Conservation (phyloP, 306 rosid genomes). For the Erythrophleum fordii region DNA sequence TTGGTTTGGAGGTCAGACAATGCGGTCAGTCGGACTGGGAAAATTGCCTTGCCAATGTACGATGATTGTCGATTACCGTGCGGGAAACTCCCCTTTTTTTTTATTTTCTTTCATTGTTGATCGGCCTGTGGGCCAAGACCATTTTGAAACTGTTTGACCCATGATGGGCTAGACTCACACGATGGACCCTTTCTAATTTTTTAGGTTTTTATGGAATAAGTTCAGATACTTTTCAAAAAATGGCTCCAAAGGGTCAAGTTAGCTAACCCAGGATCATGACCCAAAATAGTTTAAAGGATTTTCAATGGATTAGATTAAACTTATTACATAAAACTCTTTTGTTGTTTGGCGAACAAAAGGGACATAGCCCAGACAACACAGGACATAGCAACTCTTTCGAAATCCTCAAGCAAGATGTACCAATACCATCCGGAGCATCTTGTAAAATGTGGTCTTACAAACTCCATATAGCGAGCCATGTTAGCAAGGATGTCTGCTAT, state of each 20-base stretch:
- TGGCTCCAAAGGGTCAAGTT: not conserved
- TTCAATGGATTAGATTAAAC: not conserved
- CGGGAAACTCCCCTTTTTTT: slow-evolving; percentile 36
- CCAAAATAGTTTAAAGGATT: not conserved
- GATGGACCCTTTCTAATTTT: too few relatives aligned
- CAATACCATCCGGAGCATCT: too few relatives aligned
- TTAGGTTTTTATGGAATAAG: too few relatives aligned
- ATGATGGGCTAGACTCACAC: not conserved
- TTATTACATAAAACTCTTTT: too few relatives aligned
- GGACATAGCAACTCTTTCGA: too few relatives aligned
- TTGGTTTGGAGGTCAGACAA: slow-evolving; percentile 10
- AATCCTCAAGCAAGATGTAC: too few relatives aligned
- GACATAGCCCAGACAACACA: too few relatives aligned
- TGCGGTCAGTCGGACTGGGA: slow-evolving; percentile 11
- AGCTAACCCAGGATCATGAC: not conserved
- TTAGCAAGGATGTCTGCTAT: too few relatives aligned
- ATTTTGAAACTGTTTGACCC: not conserved
- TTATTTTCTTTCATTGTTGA: not conserved
- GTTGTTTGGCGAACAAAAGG: too few relatives aligned
- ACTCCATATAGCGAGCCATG: too few relatives aligned
- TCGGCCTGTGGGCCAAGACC: not conserved
- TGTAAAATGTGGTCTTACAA: too few relatives aligned
- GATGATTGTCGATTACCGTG: slow-evolving; percentile 46
- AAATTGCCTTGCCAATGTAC: slow-evolving; percentile 38
- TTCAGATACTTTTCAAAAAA: too few relatives aligned